A percentile compares a stretch with the other conserved stretches of the same genome.
These are phyloP conservation scores for Colletotrichum lentis DNA, from an alignment of 2,329 filamentous ascomycete species.

Conservation along the genomic window DNA sequence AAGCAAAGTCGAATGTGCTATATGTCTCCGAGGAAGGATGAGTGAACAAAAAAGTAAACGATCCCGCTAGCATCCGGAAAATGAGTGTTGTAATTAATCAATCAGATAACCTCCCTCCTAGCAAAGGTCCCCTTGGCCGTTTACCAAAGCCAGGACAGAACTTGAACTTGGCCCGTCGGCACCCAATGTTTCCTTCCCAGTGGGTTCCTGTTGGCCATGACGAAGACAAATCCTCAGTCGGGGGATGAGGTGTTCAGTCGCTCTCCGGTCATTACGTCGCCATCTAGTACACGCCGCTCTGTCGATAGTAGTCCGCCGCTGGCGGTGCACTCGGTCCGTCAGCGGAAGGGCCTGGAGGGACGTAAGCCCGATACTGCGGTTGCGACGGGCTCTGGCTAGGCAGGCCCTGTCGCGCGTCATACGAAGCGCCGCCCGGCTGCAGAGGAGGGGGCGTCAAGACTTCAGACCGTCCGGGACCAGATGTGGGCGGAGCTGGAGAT, in stretches of 20 bases:
- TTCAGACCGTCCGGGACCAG: constrained; percentile 41
- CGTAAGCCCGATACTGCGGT: constrained; percentile 69
- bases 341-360: constrained; percentile 53
- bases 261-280: background rate
- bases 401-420: constrained; percentile 60
- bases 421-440: constrained; percentile 56
- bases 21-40: background rate
- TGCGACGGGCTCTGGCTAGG: constrained; percentile 56
- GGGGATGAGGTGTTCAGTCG: background rate
- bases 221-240: too few species aligned
- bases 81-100: constrained; percentile 20
- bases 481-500: constrained; percentile 54
- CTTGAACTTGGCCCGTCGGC: too few species aligned
- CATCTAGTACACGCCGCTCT: constrained; percentile 47
- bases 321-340: constrained; percentile 59
- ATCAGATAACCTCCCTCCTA: background rate
- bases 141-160: background rate
- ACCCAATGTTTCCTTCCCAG: too few species aligned
- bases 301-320: constrained; percentile 65
- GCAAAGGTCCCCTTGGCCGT: background rate
- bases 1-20: too few species aligned
- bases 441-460: constrained; percentile 51
- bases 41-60: too few species aligned
- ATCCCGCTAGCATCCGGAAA: constrained; percentile 4
- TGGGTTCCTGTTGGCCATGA: too few species aligned